These are phyloP conservation scores for Gyromitra esculenta DNA, from an alignment of 2,329 filamentous ascomycete species.

Conservation along the genomic window DNA sequence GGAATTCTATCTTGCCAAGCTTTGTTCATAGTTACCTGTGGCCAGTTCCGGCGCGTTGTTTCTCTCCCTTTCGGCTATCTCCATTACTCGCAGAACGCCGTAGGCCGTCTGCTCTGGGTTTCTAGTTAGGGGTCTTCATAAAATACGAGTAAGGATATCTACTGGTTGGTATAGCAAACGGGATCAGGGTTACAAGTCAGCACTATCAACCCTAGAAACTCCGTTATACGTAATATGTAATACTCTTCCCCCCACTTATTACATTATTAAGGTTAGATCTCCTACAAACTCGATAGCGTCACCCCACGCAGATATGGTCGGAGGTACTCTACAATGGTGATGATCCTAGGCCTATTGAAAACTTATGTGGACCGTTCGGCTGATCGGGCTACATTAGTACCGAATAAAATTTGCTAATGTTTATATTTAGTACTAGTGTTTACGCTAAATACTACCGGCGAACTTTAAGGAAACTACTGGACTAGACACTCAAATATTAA, in stretches of 20 bases:
- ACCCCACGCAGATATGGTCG: background rate
- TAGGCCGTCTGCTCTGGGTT: background rate
- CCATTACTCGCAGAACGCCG: slow-evolving; percentile 18
- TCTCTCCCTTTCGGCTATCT: slow-evolving; percentile 12
- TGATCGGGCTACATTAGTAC: too few relatives aligned
- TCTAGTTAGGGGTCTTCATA: background rate
- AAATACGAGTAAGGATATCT: background rate
- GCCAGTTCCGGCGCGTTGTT: background rate
- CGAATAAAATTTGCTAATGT: background rate
- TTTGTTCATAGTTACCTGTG: background rate
- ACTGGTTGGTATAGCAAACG: background rate
- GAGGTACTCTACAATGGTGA: background rate
- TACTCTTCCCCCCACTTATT: background rate
- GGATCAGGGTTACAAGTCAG: background rate
- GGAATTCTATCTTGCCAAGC: background rate
- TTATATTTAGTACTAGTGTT: background rate
- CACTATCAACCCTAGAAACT: background rate
- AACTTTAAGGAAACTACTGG: too few relatives aligned
- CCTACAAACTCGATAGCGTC: background rate
- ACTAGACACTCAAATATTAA: background rate
- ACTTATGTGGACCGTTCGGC: too few relatives aligned
- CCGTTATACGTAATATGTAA: background rate
- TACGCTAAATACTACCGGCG: background rate
- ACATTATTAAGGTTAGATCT: background rate
- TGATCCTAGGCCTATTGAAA: background rate